These are phyloP conservation scores for Neurospora africana DNA, from an alignment of 495 filamentous ascomycete species.

Conservation along the genomic window DNA sequence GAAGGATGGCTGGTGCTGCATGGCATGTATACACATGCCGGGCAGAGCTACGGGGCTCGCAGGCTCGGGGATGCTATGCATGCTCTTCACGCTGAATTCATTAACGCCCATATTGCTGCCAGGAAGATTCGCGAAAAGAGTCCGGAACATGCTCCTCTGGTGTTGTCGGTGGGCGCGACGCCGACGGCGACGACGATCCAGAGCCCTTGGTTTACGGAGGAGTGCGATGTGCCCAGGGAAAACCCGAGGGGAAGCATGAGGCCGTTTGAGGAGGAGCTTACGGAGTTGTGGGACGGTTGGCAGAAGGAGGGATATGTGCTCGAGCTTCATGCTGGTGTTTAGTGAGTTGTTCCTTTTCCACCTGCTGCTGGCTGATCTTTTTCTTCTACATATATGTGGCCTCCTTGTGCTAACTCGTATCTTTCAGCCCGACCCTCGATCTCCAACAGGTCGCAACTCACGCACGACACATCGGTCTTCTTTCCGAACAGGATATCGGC, in stretches of 20 bases:
- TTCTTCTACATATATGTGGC: slow-evolving; percentile 57
- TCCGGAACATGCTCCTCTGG: slow-evolving; percentile 25
- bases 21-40: slow-evolving; percentile 73
- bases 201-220: slow-evolving; percentile 15
- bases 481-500: slow-evolving; percentile 48
- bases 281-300: slow-evolving; percentile 1
- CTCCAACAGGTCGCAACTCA: slow-evolving; percentile 74
- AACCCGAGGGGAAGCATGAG: neutral
- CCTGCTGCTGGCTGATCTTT: slow-evolving; percentile 20
- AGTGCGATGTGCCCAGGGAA: neutral
- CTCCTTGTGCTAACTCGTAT: slow-evolving; percentile 23
- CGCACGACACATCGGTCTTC: slow-evolving; percentile 29
- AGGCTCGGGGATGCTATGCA: slow-evolving; percentile 43
- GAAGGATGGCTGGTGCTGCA: slow-evolving; percentile 35
- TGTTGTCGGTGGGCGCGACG: slow-evolving; percentile 70
- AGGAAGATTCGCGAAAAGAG: slow-evolving; percentile 17
- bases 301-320: slow-evolving; percentile 12
- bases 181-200: slow-evolving; percentile 59
- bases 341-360: slow-evolving; percentile 19
- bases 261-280: slow-evolving; percentile 2
- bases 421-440: slow-evolving; percentile 51
- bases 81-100: slow-evolving; percentile 51
- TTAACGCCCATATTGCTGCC: slow-evolving; percentile 33
- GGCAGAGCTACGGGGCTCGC: slow-evolving; percentile 56
- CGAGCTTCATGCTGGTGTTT: slow-evolving; percentile 30